These are phyloP conservation scores for Hypoxylon sp. DNA, from an alignment of 2,329 filamentous ascomycete genomes.

Conservation along the genomic window DNA sequence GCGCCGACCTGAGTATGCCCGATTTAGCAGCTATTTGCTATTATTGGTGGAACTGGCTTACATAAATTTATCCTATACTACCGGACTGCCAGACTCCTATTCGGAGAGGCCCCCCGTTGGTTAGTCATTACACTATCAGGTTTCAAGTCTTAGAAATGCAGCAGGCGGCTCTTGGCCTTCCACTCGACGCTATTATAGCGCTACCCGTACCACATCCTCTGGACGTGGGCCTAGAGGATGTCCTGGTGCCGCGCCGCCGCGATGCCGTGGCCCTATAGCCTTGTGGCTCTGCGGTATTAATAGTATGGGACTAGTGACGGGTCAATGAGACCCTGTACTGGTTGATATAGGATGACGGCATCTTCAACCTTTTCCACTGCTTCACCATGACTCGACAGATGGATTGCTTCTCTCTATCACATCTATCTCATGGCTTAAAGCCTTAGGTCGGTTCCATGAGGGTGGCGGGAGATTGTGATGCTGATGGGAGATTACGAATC, in stretches of 20 bases:
- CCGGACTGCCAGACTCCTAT: conserved; percentile 2
- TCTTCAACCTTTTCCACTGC: conserved; percentile 1
- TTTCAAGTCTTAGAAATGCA: conserved; percentile 13
- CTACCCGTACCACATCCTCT: conserved; percentile 15
- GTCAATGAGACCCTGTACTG: background rate
- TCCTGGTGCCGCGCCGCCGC: too few relatives aligned
- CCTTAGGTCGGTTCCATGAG: background rate
- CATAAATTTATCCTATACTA: conserved; percentile 7
- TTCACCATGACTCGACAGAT: background rate
- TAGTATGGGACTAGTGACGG: too few relatives aligned
- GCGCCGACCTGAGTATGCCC: conserved; percentile 12
- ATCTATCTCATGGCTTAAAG: background rate
- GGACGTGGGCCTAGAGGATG: background rate
- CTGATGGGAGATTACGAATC: too few relatives aligned
- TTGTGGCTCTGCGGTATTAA: conserved; percentile 1
- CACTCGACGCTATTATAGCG: conserved; percentile 11
- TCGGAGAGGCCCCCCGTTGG: background rate
- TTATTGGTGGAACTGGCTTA: conserved; percentile 22
- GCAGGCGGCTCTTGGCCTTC: conserved; percentile 13
- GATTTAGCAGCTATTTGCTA: conserved; percentile 11
- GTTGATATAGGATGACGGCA: conserved; percentile 3
- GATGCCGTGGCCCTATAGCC: too few relatives aligned
- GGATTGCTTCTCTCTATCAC: background rate
- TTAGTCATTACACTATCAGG: conserved; percentile 3
- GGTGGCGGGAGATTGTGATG: background rate